These are phyloP conservation scores for Entrophospora sp. DNA, from an alignment of 192 early-diverging fungal species.

Conservation along the genomic window DNA sequence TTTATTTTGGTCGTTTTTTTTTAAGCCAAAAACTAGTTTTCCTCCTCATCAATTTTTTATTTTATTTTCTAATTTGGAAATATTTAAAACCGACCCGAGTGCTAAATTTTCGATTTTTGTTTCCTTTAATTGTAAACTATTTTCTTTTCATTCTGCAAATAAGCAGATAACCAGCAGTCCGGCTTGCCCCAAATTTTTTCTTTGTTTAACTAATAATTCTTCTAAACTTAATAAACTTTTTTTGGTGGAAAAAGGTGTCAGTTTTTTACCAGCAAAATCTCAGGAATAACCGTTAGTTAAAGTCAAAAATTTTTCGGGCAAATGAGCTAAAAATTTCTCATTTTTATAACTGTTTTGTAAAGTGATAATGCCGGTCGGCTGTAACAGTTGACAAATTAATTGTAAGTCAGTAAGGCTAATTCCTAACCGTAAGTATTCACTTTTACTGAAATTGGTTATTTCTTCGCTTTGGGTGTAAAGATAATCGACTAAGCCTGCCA, in stretches of 20 bases:
- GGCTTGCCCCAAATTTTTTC: background rate
- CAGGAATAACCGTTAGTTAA: background rate
- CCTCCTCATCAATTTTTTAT: background rate
- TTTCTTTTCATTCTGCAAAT: background rate
- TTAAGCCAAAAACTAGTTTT: background rate
- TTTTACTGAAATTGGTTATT: conserved; percentile 2
- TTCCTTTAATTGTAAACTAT: conserved; percentile 5
- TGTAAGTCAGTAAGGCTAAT: background rate
- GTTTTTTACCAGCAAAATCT: background rate
- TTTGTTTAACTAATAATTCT: conserved; percentile 1
- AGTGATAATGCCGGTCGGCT: background rate
- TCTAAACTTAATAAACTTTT: conserved; percentile 2
- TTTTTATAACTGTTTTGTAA: conserved; percentile 9
- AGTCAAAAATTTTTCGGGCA: background rate
- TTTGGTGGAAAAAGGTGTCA: background rate
- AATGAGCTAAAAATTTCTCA: background rate
- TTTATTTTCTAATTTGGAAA: conserved; percentile 1
- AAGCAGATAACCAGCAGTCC: background rate
- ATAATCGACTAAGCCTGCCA: background rate
- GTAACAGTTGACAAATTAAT: background rate
- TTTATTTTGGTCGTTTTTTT: background rate
- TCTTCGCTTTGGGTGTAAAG: background rate
- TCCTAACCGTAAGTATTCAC: background rate
- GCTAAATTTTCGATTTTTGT: background rate
- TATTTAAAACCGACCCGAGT: background rate